Conservation (phyloP, 805 yeast genomes). For the Candida sphagnicola region DNA sequence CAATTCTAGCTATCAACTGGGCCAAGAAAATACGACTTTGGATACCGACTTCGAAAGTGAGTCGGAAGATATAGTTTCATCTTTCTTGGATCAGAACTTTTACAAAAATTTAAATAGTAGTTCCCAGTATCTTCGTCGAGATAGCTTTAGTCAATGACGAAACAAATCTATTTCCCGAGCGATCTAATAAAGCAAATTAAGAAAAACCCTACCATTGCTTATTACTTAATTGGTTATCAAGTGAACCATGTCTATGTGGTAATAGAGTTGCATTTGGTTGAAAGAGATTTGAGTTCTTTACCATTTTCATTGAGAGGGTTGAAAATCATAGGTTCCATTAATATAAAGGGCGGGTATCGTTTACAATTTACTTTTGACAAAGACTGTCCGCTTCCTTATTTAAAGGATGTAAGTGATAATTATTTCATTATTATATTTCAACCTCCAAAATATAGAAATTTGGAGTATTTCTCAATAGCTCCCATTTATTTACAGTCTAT, state of each 20-base stretch:
- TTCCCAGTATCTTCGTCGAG: conserved; percentile 39
- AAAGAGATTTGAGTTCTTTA: conserved; percentile 1
- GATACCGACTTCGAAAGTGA: conserved; percentile 7
- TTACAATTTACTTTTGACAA: conserved; percentile 7
- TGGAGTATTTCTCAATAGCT: conserved; percentile 74
- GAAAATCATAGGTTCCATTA: conserved; percentile 14
- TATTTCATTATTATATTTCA: conserved; percentile 40
- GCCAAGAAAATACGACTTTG: neutral
- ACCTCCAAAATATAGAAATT: conserved; percentile 64
- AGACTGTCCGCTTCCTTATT: conserved; percentile 10
- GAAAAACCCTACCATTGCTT: conserved; percentile 5
- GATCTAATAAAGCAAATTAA: conserved; percentile 18
- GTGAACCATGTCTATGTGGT: conserved; percentile 18
- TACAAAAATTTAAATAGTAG: conserved; percentile 33
- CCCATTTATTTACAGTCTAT: conserved; percentile 66
- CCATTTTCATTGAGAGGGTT: conserved; percentile 11
- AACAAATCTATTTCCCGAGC: conserved; percentile 29
- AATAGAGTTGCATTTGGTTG: conserved; percentile 10
- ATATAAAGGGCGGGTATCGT: conserved; percentile 6
- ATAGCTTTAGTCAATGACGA: conserved; percentile 23
- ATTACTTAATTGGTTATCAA: conserved; percentile 22
- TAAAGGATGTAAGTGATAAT: conserved; percentile 6
- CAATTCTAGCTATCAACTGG: neutral
- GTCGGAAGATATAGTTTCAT: conserved; percentile 7
- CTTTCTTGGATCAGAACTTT: conserved; percentile 11